These are phyloP conservation scores for Otatea glauca DNA, from an alignment of 176 grass and related monocot genomes.

Conservation along the genomic window DNA sequence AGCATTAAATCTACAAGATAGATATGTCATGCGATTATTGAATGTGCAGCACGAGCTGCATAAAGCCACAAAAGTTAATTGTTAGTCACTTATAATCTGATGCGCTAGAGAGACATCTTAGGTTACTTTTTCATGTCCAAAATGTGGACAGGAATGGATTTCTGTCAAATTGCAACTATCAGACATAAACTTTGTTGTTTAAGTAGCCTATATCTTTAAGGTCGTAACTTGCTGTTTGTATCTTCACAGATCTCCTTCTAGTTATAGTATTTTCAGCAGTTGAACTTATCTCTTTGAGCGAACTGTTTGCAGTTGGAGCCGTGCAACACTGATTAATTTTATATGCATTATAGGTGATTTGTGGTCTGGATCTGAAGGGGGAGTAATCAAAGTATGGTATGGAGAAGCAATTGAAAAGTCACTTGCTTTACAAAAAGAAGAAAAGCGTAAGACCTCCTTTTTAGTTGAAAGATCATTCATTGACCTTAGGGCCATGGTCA, in stretches of 20 bases:
- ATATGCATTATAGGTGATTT: too few relatives aligned
- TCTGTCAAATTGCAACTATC: background rate
- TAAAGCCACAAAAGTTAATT: background rate
- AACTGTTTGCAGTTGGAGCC: conserved; percentile 8
- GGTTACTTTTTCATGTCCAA: background rate
- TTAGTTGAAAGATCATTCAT: conserved; percentile 80
- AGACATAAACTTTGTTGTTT: background rate
- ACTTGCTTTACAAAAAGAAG: conserved; percentile 68
- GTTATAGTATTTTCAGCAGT: conserved; percentile 8
- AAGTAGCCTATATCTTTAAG: conserved; percentile 16
- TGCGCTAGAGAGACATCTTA: background rate
- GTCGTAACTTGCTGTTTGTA: conserved; percentile 7
- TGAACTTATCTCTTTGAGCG: background rate
- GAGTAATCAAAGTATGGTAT: conserved; percentile 79
- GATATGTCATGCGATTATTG: conserved; percentile 3
- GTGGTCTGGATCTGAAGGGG: conserved; percentile 10
- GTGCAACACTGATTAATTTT: conserved; percentile 3
- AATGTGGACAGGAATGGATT: background rate
- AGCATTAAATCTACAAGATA: conserved; percentile 22
- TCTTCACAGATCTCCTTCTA: background rate
- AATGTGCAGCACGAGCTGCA: background rate
- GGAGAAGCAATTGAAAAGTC: conserved; percentile 69
- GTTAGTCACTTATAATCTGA: background rate
- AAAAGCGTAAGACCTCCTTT: conserved; percentile 68
- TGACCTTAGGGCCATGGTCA: conserved; percentile 78